phyloP scores from a whole-genome alignment of 2,329 filamentous ascomycete species.

The Tolypocladium tropicale region DNA sequence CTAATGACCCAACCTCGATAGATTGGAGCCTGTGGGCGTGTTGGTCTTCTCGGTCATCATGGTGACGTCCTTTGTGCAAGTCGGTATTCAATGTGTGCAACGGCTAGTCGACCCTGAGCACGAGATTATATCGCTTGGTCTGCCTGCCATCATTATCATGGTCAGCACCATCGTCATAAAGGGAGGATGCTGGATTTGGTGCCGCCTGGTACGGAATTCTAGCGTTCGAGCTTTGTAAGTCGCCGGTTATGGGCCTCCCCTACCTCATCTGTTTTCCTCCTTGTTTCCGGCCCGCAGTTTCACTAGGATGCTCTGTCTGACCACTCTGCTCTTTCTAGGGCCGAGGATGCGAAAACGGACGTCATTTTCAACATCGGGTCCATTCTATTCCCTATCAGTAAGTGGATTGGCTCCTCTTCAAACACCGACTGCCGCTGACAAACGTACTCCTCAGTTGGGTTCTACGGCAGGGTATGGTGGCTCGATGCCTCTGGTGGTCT shows the following conservation, averaged over 20 bases:
- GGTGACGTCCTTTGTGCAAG: conserved; percentile 76
- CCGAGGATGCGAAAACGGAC: conserved; percentile 52
- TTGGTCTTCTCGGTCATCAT: conserved; percentile 78
- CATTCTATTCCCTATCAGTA: conserved; percentile 71
- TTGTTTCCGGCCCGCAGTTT: not conserved
- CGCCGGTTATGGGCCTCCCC: not conserved
- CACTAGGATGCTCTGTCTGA: not conserved
- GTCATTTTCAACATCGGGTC: conserved; percentile 87
- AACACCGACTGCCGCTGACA: not conserved
- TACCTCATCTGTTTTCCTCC: too few relatives aligned
- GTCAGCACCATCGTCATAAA: conserved; percentile 72
- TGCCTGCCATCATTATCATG: conserved; percentile 73
- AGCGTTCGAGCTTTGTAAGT: conserved; percentile 67
- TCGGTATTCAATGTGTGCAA: conserved; percentile 59
- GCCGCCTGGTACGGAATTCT: conserved; percentile 74
- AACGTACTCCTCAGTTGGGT: conserved; percentile 42
- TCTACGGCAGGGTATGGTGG: conserved; percentile 72
- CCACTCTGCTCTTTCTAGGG: conserved; percentile 18
- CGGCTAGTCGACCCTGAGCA: conserved; percentile 52
- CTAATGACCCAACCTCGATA: conserved; percentile 17
- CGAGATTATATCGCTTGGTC: conserved; percentile 59
- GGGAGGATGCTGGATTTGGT: conserved; percentile 77
- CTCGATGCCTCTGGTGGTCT: conserved; percentile 72
- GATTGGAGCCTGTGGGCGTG: conserved; percentile 70
- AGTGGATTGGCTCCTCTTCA: conserved; percentile 11